phyloP scores from a whole-genome alignment of 257 asterid species.

The Solanum bukasovii region DNA sequence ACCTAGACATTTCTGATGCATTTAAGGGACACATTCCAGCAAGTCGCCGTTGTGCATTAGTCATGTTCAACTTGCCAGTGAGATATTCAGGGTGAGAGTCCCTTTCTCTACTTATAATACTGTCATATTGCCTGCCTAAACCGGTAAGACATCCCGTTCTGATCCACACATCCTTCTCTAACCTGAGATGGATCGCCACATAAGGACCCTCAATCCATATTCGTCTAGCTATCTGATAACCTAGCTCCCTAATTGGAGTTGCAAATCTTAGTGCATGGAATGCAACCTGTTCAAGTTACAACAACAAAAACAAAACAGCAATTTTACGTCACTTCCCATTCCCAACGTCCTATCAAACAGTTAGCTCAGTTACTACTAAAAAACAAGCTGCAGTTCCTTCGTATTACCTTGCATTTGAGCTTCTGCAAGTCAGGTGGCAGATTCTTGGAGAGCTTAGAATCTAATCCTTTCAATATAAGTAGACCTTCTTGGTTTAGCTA shows the following conservation, averaged over 20 bases:
- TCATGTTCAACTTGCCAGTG: slow-evolving; percentile 39
- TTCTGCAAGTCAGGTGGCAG: slow-evolving; percentile 57
- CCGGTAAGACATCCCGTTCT: slow-evolving; percentile 54
- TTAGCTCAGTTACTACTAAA: neutral
- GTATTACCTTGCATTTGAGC: slow-evolving; percentile 47
- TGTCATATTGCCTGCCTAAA: slow-evolving; percentile 37
- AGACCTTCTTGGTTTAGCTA: slow-evolving; percentile 53
- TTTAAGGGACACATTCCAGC: slow-evolving; percentile 60
- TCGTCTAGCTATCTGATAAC: slow-evolving; percentile 44
- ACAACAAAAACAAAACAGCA: neutral
- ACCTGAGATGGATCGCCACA: slow-evolving; percentile 43
- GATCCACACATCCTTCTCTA: slow-evolving; percentile 64
- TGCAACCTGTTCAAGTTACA: slow-evolving; percentile 29
- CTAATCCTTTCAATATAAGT: slow-evolving; percentile 51
- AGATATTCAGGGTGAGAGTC: slow-evolving; percentile 35
- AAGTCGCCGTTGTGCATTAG: slow-evolving; percentile 28
- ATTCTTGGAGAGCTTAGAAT: slow-evolving; percentile 57
- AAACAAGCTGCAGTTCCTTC: neutral
- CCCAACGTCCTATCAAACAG: neutral
- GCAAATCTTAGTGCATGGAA: slow-evolving; percentile 53
- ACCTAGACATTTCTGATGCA: slow-evolving; percentile 47
- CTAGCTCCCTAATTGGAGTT: slow-evolving; percentile 34
- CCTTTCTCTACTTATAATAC: slow-evolving; percentile 27
- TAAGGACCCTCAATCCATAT: slow-evolving; percentile 70
- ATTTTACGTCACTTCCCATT: neutral